phyloP scores from a whole-genome alignment of 352 stramenopile genomes.

The Pythium diclinum region DNA sequence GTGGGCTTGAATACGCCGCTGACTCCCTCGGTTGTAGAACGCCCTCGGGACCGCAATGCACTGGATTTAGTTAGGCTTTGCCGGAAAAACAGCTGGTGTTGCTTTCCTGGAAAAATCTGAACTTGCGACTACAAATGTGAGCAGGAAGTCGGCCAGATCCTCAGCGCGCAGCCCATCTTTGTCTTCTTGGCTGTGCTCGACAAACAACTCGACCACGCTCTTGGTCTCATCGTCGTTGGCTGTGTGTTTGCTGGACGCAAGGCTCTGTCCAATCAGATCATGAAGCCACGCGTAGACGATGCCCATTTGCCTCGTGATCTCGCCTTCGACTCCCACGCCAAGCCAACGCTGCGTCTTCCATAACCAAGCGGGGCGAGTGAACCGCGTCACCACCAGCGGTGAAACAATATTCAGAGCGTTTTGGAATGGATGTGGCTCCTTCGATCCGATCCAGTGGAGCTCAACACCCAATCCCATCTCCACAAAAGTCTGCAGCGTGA shows the following conservation, averaged over 20 bases:
- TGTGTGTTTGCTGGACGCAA: constrained; percentile 9
- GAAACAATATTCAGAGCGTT: constrained; percentile 35
- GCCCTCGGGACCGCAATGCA: no score
- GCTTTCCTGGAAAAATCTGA: no score
- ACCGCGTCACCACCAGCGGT: constrained; percentile 36
- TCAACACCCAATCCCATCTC: constrained; percentile 54
- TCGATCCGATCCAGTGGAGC: constrained; percentile 34
- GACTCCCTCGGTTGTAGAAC: no score
- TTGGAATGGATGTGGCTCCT: constrained; percentile 45
- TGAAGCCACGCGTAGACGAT: constrained; percentile 43
- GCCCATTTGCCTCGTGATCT: constrained; percentile 27
- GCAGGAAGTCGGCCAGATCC: constrained; percentile 63
- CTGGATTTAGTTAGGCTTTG: no score
- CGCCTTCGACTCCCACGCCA: constrained; percentile 37
- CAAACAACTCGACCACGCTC: constrained; percentile 24
- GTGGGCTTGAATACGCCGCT: no score
- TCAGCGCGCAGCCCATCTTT: constrained; percentile 34
- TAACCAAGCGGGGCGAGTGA: constrained; percentile 42
- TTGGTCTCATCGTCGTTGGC: constrained; percentile 22
- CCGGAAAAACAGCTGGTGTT: no score
- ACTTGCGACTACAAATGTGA: constrained; percentile 67
- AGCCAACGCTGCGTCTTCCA: constrained; percentile 57
- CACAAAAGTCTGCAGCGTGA: constrained; percentile 52
- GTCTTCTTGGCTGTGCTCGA: constrained; percentile 17
- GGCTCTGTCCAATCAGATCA: constrained; percentile 18